Conservation (phyloP, 495 filamentous ascomycete species). For the Aspergillus conjunctus region DNA sequence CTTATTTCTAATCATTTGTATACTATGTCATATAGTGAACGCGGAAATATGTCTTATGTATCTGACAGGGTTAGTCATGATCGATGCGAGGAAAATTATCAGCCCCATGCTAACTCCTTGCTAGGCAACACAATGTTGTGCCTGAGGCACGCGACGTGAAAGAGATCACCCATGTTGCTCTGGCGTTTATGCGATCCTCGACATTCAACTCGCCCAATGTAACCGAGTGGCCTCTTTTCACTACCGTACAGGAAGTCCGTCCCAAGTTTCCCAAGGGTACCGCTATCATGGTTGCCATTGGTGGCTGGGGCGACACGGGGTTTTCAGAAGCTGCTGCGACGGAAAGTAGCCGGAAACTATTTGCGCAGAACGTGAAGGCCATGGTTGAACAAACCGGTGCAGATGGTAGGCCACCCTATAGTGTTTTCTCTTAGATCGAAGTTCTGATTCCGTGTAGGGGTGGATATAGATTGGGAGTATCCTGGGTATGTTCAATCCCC, state of each 20-base stretch:
- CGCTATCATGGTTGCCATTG: constrained; percentile 69
- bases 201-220: constrained; percentile 3
- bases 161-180: constrained; percentile 12
- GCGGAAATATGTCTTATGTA: too few species aligned
- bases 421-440: not conserved
- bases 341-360: constrained; percentile 52
- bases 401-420: constrained; percentile 52
- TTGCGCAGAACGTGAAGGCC: constrained; percentile 62
- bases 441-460: constrained; percentile 22
- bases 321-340: constrained; percentile 61
- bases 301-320: constrained; percentile 74
- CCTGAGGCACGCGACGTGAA: not conserved
- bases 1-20: too few species aligned
- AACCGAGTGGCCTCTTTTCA: constrained; percentile 37
- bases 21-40: too few species aligned
- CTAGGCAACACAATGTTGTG: constrained; percentile 13
- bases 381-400: constrained; percentile 66
- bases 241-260: constrained; percentile 61
- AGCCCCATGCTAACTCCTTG: too few species aligned
- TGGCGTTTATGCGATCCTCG: constrained; percentile 12
- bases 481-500: constrained; percentile 42
- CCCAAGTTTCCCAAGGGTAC: constrained; percentile 57
- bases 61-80: too few species aligned
- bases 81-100: too few species aligned
- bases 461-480: constrained; percentile 83